Evolutionary conservation across 2,329 filamentous ascomycete genomes (phyloP).

Genomic region (Apiospora marii): DNA sequence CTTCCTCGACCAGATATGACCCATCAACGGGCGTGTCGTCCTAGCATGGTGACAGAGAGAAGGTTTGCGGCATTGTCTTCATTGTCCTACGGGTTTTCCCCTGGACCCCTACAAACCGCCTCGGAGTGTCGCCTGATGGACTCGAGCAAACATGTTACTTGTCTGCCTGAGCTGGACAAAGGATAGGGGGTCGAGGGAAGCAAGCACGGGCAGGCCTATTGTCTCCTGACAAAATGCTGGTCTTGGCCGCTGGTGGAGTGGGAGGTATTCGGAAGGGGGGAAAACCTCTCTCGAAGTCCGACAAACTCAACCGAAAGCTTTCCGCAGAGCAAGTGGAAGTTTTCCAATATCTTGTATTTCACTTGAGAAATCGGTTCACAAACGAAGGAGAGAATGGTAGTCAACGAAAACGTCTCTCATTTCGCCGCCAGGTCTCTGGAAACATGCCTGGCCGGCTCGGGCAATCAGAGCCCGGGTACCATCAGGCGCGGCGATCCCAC

Average conservation of each 20-base stretch:
- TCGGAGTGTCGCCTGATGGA: background rate
- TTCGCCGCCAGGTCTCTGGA: background rate
- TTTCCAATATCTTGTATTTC: background rate
- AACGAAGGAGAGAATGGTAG: background rate
- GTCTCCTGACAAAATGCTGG: background rate
- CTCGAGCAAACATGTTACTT: constrained; percentile 9
- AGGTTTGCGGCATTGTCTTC: background rate
- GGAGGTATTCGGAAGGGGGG: background rate
- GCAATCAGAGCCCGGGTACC: background rate
- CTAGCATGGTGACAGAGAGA: background rate
- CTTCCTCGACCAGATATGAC: background rate
- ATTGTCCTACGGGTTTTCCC: background rate
- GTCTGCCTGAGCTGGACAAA: background rate
- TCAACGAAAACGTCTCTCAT: too few relatives aligned
- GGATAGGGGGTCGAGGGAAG: background rate
- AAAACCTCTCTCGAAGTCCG: background rate
- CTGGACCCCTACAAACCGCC: background rate
- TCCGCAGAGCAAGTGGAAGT: background rate
- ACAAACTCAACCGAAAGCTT: background rate
- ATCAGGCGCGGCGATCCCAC: background rate
- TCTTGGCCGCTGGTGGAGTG: background rate
- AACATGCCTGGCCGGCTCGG: background rate
- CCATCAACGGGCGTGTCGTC: background rate
- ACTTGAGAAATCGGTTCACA: background rate
- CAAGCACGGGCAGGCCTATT: background rate